Percentiles rank a stretch among this genome's conserved stretches.
Evolutionary conservation across 179 eudicot species (phyloP).

Genomic region (Heliamphora pulchella): DNA sequence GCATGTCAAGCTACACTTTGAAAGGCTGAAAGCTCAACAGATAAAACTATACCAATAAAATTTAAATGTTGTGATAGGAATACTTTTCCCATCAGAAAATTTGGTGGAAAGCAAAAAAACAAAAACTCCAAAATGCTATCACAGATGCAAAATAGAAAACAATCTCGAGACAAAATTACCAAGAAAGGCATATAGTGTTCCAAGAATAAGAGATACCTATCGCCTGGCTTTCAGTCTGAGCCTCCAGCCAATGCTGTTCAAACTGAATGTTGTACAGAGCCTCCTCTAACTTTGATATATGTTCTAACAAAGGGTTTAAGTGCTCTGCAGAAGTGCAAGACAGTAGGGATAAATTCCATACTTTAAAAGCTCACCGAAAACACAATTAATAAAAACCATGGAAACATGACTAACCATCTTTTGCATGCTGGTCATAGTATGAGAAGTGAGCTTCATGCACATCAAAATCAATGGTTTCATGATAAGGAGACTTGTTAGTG

Average conservation of each 20-base stretch:
- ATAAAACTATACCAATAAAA: background rate
- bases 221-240: constrained; percentile 76
- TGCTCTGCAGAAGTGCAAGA: constrained; percentile 51
- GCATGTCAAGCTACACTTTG: no score
- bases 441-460: constrained; percentile 55
- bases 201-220: no score
- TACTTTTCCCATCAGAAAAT: background rate
- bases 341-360: background rate
- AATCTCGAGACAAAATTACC: background rate
- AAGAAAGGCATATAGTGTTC: no score
- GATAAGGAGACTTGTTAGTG: constrained; percentile 69
- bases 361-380: constrained; percentile 2
- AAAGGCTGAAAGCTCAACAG: no score
- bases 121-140: no score
- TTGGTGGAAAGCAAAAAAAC: background rate
- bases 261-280: constrained; percentile 75
- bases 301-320: constrained; percentile 66
- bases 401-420: constrained; percentile 51
- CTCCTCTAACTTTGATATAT: constrained; percentile 60
- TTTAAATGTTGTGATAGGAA: background rate
- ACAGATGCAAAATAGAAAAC: no score
- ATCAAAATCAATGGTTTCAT: constrained; percentile 80
- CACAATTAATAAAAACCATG: background rate
- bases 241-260: constrained; percentile 85
- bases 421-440: constrained; percentile 68